Conservation (phyloP, 768 basidiomycete species). For the Pisolithus microcarpus region DNA sequence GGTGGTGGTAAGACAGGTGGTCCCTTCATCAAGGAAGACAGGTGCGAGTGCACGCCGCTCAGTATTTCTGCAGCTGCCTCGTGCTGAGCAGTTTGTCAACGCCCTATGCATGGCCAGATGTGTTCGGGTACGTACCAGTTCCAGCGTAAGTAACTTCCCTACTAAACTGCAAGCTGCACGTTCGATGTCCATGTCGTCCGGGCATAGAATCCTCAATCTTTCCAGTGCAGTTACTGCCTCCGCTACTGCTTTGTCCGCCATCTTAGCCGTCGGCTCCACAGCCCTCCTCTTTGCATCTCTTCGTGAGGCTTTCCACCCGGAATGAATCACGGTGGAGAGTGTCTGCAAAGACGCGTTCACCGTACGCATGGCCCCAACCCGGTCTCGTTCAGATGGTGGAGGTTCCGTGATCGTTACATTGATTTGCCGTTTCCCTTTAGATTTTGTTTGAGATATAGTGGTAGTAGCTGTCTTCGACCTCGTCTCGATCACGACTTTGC, state of each 20-base stretch:
- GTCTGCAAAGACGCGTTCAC: conserved; percentile 59
- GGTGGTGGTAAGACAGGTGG: conserved; percentile 1
- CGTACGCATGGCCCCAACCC: conserved; percentile 47
- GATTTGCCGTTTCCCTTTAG: conserved; percentile 24
- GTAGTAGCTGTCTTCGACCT: conserved; percentile 22
- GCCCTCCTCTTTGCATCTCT: conserved; percentile 18
- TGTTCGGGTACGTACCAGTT: conserved; percentile 50
- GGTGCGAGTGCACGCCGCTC: conserved; percentile 37
- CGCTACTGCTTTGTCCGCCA: conserved; percentile 24
- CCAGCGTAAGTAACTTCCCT: conserved; percentile 59
- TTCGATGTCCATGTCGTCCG: conserved; percentile 59
- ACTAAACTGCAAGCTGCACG: conserved; percentile 61
- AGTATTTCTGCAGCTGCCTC: conserved; percentile 43
- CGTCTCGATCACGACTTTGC: background rate
- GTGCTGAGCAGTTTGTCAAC: conserved; percentile 34
- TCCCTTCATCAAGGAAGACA: conserved; percentile 15
- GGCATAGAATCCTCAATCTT: conserved; percentile 38
- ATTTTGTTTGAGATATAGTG: conserved; percentile 15
- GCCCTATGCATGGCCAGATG: background rate
- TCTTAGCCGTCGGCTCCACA: conserved; percentile 26
- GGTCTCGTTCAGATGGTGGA: conserved; percentile 29
- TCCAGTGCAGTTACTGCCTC: conserved; percentile 35
- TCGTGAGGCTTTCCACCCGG: conserved; percentile 49
- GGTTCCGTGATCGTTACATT: background rate
- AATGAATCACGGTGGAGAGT: conserved; percentile 44